Evolutionary conservation across 495 filamentous ascomycete species (phyloP), one percentile per base, ranked within the genome.

Genomic region (Hypoxylon rickii): DNA sequence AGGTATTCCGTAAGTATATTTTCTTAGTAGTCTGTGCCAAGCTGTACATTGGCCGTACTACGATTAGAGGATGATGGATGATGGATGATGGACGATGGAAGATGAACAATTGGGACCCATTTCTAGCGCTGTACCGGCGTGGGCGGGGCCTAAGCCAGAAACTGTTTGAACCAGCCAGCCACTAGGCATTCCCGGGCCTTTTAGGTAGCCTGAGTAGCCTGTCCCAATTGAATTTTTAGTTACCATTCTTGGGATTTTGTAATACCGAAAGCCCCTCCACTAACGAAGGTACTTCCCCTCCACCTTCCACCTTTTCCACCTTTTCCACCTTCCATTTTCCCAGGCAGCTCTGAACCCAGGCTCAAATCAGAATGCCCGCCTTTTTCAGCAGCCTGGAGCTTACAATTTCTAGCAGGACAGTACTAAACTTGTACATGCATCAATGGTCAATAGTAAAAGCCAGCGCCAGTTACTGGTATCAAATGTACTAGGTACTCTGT

Each of bases 161-260:
- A 36, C 24, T 8, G 32, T 34, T 18, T 36, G 22, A 17, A 51
- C 38, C 33, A 38, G 52, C 41, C 39, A 63, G 53, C 59, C 59
- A 54, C 59, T 63, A 58, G 59, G 53, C 53, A 40, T 63, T 53
- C 54, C 59, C 59, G 59, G 59, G 44, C 53, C 44, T 63, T 63
- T 58, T 57, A 19, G 51, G 53, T 49, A 57, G 53, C 34, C 32
- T 53, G 53, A 55, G 53, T 49, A 57, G 53, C 34, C 32, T 53
- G 53, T 54, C 53, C 59, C 53, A 39, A 63, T 63, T 58, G 49
- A 63, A 45, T 40, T 54, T 58, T 58, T 63, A 54, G 59, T 34
- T 63, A 34, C 59, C 48, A 57, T 41, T 47, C 46, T 55, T 55
- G 51, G 58, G 45, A 48, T 40, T 60, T 29, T 10, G 24, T 10